Evolutionary conservation across 2,329 filamentous ascomycete species (phyloP).

Genomic region (Lachnellula arida): DNA sequence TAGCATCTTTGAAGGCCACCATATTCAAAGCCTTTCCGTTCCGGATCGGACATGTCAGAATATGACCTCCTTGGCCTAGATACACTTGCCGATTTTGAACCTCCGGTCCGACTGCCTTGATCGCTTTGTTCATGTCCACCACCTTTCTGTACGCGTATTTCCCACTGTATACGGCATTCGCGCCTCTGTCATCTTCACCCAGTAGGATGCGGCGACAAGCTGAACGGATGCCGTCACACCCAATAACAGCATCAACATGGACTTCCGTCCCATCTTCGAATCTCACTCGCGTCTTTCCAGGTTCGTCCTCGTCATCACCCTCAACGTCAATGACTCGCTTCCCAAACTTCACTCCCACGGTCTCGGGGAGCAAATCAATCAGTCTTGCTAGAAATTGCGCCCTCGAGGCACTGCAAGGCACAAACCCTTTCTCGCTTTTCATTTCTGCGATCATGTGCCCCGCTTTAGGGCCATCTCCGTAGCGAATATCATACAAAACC

Average conservation of each 20-base stretch:
- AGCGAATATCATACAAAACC: conserved; percentile 38
- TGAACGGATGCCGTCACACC: conserved; percentile 60
- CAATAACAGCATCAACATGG: conserved; percentile 45
- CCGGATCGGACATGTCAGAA: conserved; percentile 56
- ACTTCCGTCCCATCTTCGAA: conserved; percentile 41
- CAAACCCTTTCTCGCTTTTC: conserved; percentile 24
- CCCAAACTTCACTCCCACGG: conserved; percentile 26
- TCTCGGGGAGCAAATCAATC: conserved; percentile 34
- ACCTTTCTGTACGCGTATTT: conserved; percentile 58
- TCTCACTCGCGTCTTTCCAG: conserved; percentile 25
- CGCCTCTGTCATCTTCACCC: conserved; percentile 40
- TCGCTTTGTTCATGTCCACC: conserved; percentile 51
- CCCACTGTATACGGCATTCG: conserved; percentile 46
- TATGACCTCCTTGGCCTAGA: conserved; percentile 50
- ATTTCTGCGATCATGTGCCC: conserved; percentile 27
- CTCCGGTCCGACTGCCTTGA: conserved; percentile 42
- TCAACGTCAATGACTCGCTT: conserved; percentile 30
- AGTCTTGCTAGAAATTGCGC: conserved; percentile 39
- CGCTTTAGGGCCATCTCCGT: conserved; percentile 27
- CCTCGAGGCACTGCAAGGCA: conserved; percentile 30
- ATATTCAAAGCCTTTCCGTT: conserved; percentile 50
- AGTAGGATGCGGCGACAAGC: conserved; percentile 47
- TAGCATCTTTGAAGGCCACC: conserved; percentile 42
- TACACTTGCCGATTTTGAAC: conserved; percentile 49
- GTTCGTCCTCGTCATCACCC: conserved; percentile 15